Conservation (phyloP, 2,329 filamentous ascomycete genomes). For the Penicillium sp. region DNA sequence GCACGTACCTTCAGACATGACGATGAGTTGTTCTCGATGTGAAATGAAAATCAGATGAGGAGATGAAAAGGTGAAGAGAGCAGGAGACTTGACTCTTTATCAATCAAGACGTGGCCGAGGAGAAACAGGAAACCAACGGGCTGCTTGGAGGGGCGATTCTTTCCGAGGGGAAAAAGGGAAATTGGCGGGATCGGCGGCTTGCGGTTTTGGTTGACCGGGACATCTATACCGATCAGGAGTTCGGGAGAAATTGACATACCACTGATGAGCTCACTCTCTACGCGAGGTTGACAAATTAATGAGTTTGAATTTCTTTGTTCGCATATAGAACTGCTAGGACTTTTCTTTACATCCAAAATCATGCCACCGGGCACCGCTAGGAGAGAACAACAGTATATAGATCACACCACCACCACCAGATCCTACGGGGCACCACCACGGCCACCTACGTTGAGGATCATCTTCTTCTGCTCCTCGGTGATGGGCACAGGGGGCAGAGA, state of each 20-base stretch:
- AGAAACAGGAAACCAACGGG: neutral
- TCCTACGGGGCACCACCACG: slow-evolving; percentile 45
- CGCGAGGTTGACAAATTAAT: neutral
- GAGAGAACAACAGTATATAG: neutral
- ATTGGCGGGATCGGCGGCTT: slow-evolving; percentile 19
- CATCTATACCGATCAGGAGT: neutral
- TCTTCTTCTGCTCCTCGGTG: slow-evolving; percentile 51
- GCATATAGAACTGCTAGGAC: neutral
- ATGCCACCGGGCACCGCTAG: neutral
- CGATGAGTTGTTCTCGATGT: neutral
- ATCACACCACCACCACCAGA: slow-evolving; percentile 1
- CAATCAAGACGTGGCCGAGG: neutral
- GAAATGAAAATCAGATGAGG: slow-evolving; percentile 2
- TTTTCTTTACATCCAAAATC: neutral
- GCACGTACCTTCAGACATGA: slow-evolving; percentile 25
- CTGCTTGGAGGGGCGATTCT: slow-evolving; percentile 11
- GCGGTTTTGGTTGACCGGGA: slow-evolving; percentile 14
- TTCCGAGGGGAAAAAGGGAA: slow-evolving; percentile 11
- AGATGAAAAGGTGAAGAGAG: neutral
- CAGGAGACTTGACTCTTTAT: neutral
- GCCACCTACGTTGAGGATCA: slow-evolving; percentile 56
- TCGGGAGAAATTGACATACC: neutral
- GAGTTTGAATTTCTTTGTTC: neutral
- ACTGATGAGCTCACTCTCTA: neutral
- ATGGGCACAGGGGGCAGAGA: slow-evolving; percentile 51